Evolutionary conservation across 768 basidiomycete genomes (phyloP).

Genomic region (Pulveroboletus ravenelii): DNA sequence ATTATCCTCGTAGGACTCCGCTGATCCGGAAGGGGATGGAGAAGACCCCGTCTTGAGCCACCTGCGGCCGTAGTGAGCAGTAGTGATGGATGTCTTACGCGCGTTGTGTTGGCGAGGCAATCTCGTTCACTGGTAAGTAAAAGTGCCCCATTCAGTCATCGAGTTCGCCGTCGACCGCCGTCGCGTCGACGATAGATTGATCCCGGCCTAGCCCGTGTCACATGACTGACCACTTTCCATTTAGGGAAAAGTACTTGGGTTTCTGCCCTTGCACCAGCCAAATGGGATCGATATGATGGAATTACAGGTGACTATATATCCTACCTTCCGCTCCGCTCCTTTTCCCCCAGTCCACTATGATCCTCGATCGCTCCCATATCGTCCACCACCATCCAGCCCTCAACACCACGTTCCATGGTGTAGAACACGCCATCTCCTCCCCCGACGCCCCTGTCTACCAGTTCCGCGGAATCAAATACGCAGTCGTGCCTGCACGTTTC

Average conservation of each 20-base stretch:
- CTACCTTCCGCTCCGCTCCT: neutral
- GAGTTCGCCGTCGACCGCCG: slow-evolving; percentile 11
- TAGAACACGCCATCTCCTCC: slow-evolving; percentile 58
- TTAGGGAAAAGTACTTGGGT: slow-evolving; percentile 18
- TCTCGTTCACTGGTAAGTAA: neutral
- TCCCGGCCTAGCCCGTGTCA: slow-evolving; percentile 21
- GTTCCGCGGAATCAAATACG: slow-evolving; percentile 77
- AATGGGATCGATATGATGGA: slow-evolving; percentile 22
- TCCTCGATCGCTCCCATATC: slow-evolving; percentile 23
- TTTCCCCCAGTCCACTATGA: slow-evolving; percentile 20
- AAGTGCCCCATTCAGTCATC: slow-evolving; percentile 1
- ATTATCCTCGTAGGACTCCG: slow-evolving; percentile 2
- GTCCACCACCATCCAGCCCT: slow-evolving; percentile 51
- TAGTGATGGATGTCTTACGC: neutral
- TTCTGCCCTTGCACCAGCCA: slow-evolving; percentile 13
- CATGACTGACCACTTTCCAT: slow-evolving; percentile 25
- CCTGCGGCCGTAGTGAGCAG: neutral
- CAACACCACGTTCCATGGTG: slow-evolving; percentile 60
- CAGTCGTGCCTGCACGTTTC: slow-evolving; percentile 67
- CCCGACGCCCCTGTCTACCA: slow-evolving; percentile 56
- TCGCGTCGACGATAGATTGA: too few relatives aligned
- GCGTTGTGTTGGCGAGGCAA: too few relatives aligned
- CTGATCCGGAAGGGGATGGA: neutral
- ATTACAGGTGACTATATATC: neutral
- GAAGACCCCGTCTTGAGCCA: too few relatives aligned